Evolutionary conservation across 352 stramenopile species (phyloP), one percentile per base, ranked within the genome.

Genomic region (Globisporangium barbulae): DNA sequence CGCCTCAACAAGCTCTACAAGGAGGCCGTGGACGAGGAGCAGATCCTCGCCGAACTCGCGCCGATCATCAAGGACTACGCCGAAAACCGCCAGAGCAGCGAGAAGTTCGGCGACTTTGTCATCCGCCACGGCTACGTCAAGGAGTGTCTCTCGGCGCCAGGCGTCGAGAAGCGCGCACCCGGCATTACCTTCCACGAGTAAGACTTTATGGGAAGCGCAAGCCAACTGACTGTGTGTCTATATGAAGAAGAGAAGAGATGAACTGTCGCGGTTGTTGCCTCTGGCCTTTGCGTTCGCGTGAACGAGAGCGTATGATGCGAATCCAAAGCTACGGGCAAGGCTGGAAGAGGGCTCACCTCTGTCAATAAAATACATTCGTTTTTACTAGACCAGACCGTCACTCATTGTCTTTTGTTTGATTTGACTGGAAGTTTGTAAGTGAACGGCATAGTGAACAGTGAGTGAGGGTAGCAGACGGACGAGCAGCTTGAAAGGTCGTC

Each of bases 41-140:
- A 85, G 69, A 95, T 95, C 69, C 71, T 93, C 55, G 25, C 69
- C 17, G 83, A 91, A 58, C 71, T 93, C 33, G 70, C 67, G 39
- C 83, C 84, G 39, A 90, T 95, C 47, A 88, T 95, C 68, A 78
- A 85, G 68, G 72, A 92, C 70, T 95, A 91, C 64, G 81, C 82
- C 4, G 63, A 83, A 69, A 76, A 90, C 72, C 79, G 83, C 56
- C 48, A 74, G 5, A 63, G 86, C 12, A 73, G 65, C 58, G 86
- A 94, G 63, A 88, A 88, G 72, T 94, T 94, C 50, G 86, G 86
- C 63, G 85, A 94, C 75, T 94, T 90, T 66, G 80, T 91, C 57
- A 89, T 92, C 53, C 85, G 85, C 41, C 59, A 68, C 0, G 83
- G 79, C n/a, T 89, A 91, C 69, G 77, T 94, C 25, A 74, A 86